Conservation (phyloP, 345 rosid species). For the Hibiscus mutabilis region DNA sequence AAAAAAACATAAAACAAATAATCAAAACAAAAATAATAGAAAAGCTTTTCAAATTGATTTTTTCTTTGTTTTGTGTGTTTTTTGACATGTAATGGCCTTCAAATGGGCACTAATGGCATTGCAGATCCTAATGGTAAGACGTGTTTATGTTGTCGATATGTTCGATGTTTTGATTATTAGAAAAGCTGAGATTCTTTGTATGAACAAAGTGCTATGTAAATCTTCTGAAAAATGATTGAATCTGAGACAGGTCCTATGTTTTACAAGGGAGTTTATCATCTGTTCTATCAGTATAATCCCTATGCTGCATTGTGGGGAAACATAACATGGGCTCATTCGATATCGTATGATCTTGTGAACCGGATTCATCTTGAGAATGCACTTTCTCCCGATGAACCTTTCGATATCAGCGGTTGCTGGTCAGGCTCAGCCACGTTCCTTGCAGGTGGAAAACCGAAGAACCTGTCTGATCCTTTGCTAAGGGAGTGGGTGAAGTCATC, state of each 20-base stretch:
- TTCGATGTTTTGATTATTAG: background rate
- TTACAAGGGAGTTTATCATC: constrained; percentile 1
- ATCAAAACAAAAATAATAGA: no score
- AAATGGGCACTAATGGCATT: background rate
- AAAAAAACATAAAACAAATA: no score
- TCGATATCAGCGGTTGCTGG: background rate
- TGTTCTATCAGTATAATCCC: background rate
- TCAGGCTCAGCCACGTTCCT: constrained; percentile 2
- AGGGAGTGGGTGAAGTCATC: constrained; percentile 41
- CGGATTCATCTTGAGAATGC: constrained; percentile 1
- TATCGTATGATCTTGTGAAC: constrained; percentile 4
- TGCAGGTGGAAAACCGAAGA: constrained; percentile 19
- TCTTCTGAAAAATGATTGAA: background rate
- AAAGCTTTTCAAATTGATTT: constrained; percentile 41
- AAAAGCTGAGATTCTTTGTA: background rate
- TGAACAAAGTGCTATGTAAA: background rate
- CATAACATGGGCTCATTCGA: constrained; percentile 3
- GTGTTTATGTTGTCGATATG: background rate
- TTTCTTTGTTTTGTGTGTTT: background rate
- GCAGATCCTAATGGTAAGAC: constrained; percentile 6
- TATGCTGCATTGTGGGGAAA: background rate
- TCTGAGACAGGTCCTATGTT: background rate
- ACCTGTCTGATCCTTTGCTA: constrained; percentile 46
- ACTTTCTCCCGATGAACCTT: background rate
- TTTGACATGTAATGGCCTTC: background rate